Evolutionary conservation across 768 basidiomycete species (phyloP).

Genomic region (Russula sp.): DNA sequence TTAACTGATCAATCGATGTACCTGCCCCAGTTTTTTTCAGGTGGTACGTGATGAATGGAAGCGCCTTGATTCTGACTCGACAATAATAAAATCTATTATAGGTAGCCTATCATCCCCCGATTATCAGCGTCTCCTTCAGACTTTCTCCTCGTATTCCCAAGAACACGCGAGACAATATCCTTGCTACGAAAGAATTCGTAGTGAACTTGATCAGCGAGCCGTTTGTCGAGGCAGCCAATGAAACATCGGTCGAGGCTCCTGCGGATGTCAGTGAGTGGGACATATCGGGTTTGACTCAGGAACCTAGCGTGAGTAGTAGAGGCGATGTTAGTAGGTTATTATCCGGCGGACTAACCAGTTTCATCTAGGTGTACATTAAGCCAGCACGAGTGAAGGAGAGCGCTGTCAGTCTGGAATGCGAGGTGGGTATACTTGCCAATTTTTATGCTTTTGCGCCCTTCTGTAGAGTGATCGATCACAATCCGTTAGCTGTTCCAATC

Average conservation of each 20-base stretch:
- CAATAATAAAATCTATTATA: constrained; percentile 31
- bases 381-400: constrained; percentile 57
- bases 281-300: constrained; percentile 55
- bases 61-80: constrained; percentile 15
- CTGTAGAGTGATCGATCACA: constrained; percentile 33
- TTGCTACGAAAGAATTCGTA: constrained; percentile 63
- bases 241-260: constrained; percentile 54
- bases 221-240: constrained; percentile 56
- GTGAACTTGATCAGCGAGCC: constrained; percentile 70
- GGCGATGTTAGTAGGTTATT: constrained; percentile 6
- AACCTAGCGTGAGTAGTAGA: constrained; percentile 46
- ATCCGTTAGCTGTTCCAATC: constrained; percentile 46
- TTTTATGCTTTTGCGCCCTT: constrained; percentile 2
- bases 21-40: constrained; percentile 30
- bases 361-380: constrained; percentile 45
- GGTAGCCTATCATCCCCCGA: constrained; percentile 64
- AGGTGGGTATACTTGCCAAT: constrained; percentile 39
- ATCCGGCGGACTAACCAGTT: constrained; percentile 4
- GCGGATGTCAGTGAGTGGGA: constrained; percentile 55
- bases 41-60: constrained; percentile 22
- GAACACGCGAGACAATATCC: constrained; percentile 66
- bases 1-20: constrained; percentile 36
- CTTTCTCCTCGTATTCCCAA: constrained; percentile 46
- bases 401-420: constrained; percentile 59
- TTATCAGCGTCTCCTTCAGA: constrained; percentile 60